Evolutionary conservation across 495 filamentous ascomycete species (phyloP).

Genomic region (Aspergillus affinis): DNA sequence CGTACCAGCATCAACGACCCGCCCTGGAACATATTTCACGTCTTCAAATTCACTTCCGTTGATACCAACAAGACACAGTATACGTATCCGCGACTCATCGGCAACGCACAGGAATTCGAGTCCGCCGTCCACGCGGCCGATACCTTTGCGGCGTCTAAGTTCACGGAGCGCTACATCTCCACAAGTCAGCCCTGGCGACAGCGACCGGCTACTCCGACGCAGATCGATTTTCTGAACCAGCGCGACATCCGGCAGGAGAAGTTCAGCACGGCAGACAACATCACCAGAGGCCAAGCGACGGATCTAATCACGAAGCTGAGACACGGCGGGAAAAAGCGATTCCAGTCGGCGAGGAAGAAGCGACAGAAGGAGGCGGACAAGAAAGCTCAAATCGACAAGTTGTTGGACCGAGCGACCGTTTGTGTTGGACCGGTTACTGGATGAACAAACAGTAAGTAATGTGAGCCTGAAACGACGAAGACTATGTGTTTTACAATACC

Average conservation of each 20-base stretch:
- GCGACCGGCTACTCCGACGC: conserved; percentile 61
- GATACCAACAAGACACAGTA: conserved; percentile 35
- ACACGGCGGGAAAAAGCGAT: conserved; percentile 74
- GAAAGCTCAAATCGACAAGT: conserved; percentile 31
- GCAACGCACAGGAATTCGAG: conserved; percentile 56
- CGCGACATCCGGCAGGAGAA: conserved; percentile 53
- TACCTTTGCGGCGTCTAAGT: conserved; percentile 67
- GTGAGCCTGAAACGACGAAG: no score
- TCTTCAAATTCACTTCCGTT: conserved; percentile 32
- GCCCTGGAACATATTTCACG: conserved; percentile 32
- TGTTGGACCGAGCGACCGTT: conserved; percentile 49
- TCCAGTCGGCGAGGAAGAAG: conserved; percentile 47
- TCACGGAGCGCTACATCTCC: conserved; percentile 57
- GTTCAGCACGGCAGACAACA: conserved; percentile 43
- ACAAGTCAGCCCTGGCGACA: conserved; percentile 66
- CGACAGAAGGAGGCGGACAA: conserved; percentile 40
- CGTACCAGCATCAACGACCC: background rate
- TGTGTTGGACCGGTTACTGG: conserved; percentile 61
- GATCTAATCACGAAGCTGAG: conserved; percentile 94
- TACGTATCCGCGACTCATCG: conserved; percentile 64
- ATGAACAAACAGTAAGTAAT: background rate
- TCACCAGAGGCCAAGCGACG: conserved; percentile 79
- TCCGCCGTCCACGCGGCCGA: conserved; percentile 81
- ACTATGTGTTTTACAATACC: no score
- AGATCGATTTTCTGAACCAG: conserved; percentile 73